phyloP scores from a whole-genome alignment of 2,329 filamentous ascomycete species.

The Phoma herbarum region DNA sequence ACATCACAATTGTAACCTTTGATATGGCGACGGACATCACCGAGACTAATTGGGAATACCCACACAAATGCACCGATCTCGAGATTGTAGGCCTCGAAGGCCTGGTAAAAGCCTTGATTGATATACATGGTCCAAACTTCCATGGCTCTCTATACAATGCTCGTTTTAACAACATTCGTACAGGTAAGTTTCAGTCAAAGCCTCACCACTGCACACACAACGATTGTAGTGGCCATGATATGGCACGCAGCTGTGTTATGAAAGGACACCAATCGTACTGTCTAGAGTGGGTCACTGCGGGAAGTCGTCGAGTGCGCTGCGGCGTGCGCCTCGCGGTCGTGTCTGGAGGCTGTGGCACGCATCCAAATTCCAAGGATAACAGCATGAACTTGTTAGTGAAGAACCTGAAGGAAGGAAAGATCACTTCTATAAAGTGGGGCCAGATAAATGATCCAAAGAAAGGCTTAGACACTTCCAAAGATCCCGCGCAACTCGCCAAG shows the following conservation, averaged over 20 bases:
- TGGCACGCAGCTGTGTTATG: background rate
- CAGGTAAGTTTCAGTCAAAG: background rate
- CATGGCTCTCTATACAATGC: background rate
- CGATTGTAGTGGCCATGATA: background rate
- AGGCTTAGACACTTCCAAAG: background rate
- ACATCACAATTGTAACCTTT: background rate
- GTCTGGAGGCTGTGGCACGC: background rate
- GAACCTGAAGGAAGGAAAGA: slow-evolving; percentile 1
- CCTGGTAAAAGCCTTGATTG: background rate
- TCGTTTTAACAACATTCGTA: background rate
- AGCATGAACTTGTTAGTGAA: slow-evolving; percentile 4
- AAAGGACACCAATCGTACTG: slow-evolving; percentile 4
- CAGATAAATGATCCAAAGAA: background rate
- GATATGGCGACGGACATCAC: slow-evolving; percentile 1
- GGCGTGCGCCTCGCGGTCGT: background rate
- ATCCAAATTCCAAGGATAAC: background rate
- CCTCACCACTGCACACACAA: slow-evolving; percentile 6
- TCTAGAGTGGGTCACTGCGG: background rate
- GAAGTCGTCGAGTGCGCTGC: background rate
- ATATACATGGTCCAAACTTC: slow-evolving; percentile 1
- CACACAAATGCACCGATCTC: background rate
- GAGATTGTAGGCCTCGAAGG: background rate
- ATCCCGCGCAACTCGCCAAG: background rate
- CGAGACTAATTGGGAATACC: background rate
- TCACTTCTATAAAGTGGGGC: background rate